These are phyloP conservation scores for Sporobolomyces roseus DNA, from an alignment of 768 basidiomycete species.

Conservation along the genomic window DNA sequence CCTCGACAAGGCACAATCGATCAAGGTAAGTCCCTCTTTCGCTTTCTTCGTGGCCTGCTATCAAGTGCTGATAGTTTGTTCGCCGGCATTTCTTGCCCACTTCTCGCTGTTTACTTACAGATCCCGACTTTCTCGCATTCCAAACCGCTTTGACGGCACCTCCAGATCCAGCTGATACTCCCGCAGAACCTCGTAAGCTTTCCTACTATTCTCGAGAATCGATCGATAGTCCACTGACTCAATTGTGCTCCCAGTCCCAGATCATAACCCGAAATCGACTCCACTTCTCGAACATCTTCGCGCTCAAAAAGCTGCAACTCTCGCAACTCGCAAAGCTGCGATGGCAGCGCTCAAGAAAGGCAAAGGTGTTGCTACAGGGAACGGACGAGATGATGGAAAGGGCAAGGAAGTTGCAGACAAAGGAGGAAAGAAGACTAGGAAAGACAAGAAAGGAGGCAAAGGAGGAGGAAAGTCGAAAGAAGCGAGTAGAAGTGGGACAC, in stretches of 20 bases:
- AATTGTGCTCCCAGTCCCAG: conserved; percentile 31
- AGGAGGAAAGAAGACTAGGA: conserved; percentile 20
- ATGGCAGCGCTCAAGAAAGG: conserved; percentile 21
- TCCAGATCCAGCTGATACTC: conserved; percentile 53
- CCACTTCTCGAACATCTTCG: conserved; percentile 91
- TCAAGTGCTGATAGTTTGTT: too few species aligned
- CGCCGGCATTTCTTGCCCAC: too few species aligned
- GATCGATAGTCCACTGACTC: background rate
- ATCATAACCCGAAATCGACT: conserved; percentile 66
- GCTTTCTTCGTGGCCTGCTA: background rate
- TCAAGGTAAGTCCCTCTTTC: conserved; percentile 70
- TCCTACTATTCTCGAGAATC: background rate
- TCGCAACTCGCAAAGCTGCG: conserved; percentile 64
- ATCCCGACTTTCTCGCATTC: conserved; percentile 56
- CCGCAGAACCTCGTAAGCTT: conserved; percentile 11
- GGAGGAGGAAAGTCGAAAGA: conserved; percentile 17
- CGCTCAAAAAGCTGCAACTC: conserved; percentile 62
- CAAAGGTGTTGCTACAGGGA: conserved; percentile 48
- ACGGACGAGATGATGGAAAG: background rate
- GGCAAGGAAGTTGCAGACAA: conserved; percentile 15
- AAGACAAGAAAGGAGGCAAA: conserved; percentile 15
- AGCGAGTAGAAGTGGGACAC: conserved; percentile 7
- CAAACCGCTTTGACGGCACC: conserved; percentile 64
- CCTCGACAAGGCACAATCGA: conserved; percentile 81
- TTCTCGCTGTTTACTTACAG: conserved; percentile 36